phyloP scores from a whole-genome alignment of 2,329 filamentous ascomycete species.

The Leptodontidium sp. region DNA sequence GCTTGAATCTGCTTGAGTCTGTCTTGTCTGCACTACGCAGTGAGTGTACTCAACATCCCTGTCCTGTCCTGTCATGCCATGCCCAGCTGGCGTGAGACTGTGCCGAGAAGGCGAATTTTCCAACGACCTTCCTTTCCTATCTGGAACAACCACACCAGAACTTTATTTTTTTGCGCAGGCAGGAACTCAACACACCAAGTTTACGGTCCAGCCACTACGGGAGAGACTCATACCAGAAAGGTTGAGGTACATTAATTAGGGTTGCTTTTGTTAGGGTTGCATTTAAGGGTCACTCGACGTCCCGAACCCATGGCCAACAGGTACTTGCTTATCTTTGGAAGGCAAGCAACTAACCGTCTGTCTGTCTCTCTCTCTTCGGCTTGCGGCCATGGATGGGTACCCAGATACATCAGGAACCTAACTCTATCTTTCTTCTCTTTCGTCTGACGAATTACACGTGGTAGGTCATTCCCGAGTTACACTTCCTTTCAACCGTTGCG shows the following conservation, averaged over 20 bases:
- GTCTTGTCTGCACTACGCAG: no score
- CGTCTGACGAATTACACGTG: background rate
- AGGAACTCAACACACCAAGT: no score
- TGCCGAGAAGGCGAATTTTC: background rate
- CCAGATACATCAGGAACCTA: background rate
- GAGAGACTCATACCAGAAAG: no score
- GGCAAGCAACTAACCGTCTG: no score
- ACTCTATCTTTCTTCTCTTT: background rate
- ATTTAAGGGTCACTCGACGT: conserved; percentile 9
- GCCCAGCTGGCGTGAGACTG: background rate
- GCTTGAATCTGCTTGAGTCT: no score
- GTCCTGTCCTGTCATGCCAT: background rate
- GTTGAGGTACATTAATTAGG: background rate
- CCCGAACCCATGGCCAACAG: background rate
- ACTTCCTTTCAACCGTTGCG: background rate
- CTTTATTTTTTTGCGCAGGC: background rate
- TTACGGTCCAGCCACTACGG: no score
- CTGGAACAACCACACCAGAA: background rate
- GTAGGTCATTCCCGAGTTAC: background rate
- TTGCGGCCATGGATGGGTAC: background rate
- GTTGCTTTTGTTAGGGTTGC: conserved; percentile 5
- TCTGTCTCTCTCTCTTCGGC: background rate
- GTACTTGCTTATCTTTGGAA: background rate
- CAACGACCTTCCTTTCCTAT: conserved; percentile 9
- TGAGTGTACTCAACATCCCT: no score